phyloP scores from a whole-genome alignment of 768 basidiomycete species.

The Pleurotus giganteus region DNA sequence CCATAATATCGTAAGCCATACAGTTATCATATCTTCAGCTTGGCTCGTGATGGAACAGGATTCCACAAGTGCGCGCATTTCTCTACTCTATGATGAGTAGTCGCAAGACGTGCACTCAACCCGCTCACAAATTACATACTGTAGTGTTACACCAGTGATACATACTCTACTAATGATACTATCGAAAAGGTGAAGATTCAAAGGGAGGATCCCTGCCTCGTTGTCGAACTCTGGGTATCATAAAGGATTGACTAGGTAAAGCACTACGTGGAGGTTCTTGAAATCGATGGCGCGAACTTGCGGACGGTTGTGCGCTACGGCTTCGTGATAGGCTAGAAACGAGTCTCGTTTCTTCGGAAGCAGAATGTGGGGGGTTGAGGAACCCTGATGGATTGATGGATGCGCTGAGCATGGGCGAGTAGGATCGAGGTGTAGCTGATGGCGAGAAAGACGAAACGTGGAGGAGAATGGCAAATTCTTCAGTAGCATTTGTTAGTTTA shows the following conservation, averaged over 20 bases:
- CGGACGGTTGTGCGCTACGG: conserved; percentile 50
- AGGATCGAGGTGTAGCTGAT: conserved; percentile 48
- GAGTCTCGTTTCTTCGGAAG: conserved; percentile 48
- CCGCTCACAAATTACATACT: neutral
- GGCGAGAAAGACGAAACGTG: conserved; percentile 83
- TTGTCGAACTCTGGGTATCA: conserved; percentile 31
- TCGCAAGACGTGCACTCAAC: neutral
- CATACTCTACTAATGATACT: conserved; percentile 5
- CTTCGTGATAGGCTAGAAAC: conserved; percentile 57
- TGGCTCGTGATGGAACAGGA: no score
- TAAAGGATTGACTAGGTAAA: conserved; percentile 47
- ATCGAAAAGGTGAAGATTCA: conserved; percentile 2
- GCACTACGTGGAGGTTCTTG: conserved; percentile 55
- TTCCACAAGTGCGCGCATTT: no score
- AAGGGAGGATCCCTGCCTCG: conserved; percentile 14
- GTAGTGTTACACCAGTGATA: conserved; percentile 5
- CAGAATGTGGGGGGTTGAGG: conserved; percentile 11
- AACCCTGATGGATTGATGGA: conserved; percentile 22
- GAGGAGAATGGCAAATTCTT: conserved; percentile 84
- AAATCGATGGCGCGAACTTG: conserved; percentile 23
- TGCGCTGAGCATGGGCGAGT: conserved; percentile 54
- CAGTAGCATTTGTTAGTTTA: conserved; percentile 76
- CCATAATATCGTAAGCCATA: no score
- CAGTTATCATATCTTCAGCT: no score
- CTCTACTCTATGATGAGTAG: neutral